Evolutionary conservation across 169 alveolate species (phyloP).

Genomic region (Plasmodium inui): DNA sequence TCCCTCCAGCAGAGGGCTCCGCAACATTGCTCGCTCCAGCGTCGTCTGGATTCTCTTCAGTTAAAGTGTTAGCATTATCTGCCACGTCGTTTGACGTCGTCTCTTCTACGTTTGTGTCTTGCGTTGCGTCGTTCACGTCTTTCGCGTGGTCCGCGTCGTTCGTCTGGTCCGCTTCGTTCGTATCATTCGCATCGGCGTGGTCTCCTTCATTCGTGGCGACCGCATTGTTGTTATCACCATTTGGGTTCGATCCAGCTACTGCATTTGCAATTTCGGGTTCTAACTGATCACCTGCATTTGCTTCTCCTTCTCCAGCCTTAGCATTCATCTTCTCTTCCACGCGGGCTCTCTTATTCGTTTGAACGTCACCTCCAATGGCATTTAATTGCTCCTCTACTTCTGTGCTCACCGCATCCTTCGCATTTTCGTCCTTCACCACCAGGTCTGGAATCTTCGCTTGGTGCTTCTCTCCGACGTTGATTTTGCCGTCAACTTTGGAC

Average conservation of each 20-base stretch:
- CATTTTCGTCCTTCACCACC: constrained; percentile 33
- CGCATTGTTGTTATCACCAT: neutral
- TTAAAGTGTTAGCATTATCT: neutral
- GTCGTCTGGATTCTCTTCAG: neutral
- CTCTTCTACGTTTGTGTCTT: neutral
- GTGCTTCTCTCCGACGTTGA: constrained; percentile 62
- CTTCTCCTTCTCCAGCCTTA: neutral
- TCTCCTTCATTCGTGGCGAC: neutral
- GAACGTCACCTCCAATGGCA: neutral
- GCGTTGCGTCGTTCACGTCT: neutral
- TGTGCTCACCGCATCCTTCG: neutral
- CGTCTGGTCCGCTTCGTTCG: neutral
- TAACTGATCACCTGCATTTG: neutral
- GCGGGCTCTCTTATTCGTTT: constrained; percentile 19
- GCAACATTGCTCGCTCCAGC: neutral
- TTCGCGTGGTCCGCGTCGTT: neutral
- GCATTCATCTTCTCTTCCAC: neutral
- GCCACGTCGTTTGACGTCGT: neutral
- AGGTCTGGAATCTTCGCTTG: constrained; percentile 63
- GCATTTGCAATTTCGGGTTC: neutral
- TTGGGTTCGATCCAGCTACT: neutral
- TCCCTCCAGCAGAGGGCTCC: neutral
- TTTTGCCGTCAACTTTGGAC: constrained; percentile 71
- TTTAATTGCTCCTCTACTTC: neutral
- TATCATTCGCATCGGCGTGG: neutral